Evolutionary conservation across 2,329 filamentous ascomycete species (phyloP).

Genomic region (Chaetomiaceae sp.): DNA sequence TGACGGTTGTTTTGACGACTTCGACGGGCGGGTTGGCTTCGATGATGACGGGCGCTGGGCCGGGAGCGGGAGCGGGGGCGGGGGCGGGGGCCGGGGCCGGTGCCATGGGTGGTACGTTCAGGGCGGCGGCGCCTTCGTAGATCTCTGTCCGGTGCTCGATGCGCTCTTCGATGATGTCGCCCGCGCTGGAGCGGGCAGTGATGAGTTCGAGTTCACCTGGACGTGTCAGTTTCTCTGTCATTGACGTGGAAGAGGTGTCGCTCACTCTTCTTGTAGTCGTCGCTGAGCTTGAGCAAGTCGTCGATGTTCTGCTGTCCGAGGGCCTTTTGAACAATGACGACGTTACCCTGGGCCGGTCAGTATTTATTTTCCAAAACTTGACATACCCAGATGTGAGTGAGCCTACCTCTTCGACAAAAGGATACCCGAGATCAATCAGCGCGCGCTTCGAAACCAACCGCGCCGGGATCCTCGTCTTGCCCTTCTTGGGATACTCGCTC

Average conservation of each 20-base stretch:
- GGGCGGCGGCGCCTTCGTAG: conserved; percentile 26
- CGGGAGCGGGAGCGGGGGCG: conserved; percentile 15
- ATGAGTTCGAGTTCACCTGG: conserved; percentile 42
- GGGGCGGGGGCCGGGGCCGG: no score
- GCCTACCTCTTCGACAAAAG: conserved; percentile 77
- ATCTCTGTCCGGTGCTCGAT: conserved; percentile 35
- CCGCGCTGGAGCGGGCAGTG: conserved; percentile 43
- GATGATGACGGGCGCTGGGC: conserved; percentile 31
- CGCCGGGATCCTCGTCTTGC: conserved; percentile 83
- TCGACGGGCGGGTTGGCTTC: conserved; percentile 36
- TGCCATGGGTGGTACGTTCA: no score
- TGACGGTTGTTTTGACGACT: conserved; percentile 41
- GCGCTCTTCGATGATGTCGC: conserved; percentile 45
- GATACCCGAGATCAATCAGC: conserved; percentile 79
- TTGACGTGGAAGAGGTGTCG: not conserved
- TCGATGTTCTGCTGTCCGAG: conserved; percentile 89
- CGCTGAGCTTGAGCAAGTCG: conserved; percentile 76
- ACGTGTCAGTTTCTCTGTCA: conserved; percentile 7
- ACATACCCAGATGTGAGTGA: no score
- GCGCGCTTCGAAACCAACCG: conserved; percentile 75
- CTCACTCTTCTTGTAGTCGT: conserved; percentile 63
- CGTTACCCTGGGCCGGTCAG: conserved; percentile 62
- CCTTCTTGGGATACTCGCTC: conserved; percentile 70
- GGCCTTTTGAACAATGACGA: conserved; percentile 76
- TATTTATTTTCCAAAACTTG: not conserved